phyloP scores from a whole-genome alignment of 1,139 yeast species.

The Scheffersomyces quercinus region DNA sequence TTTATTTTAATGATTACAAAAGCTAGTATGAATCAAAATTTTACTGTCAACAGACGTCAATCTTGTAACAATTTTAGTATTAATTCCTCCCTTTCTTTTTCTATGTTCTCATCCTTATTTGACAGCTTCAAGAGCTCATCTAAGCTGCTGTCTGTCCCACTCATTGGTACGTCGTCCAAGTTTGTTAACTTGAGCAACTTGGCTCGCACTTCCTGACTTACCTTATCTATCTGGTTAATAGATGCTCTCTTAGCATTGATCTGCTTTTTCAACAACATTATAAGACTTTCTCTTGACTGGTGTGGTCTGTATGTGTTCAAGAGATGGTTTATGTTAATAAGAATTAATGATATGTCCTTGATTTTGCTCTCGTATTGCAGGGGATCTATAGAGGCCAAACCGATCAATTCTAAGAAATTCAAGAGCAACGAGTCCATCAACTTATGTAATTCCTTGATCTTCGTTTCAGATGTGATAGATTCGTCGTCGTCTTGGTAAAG shows the following conservation, averaged over 20 bases:
- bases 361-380: constrained; percentile 62
- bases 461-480: constrained; percentile 49
- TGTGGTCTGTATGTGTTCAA: constrained; percentile 87
- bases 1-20: too few species aligned
- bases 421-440: constrained; percentile 67
- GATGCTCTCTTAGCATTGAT: constrained; percentile 55
- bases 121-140: too few species aligned
- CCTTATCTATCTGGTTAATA: constrained; percentile 50
- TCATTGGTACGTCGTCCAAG: background rate
- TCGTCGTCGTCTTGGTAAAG: constrained; percentile 54
- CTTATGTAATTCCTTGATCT: constrained; percentile 67
- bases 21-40: too few species aligned
- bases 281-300: constrained; percentile 80
- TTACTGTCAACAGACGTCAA: constrained; percentile 5
- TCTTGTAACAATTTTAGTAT: background rate
- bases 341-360: constrained; percentile 69
- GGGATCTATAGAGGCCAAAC: constrained; percentile 71
- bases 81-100: too few species aligned
- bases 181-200: constrained; percentile 33
- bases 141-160: too few species aligned
- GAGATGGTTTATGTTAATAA: constrained; percentile 81
- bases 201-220: constrained; percentile 43
- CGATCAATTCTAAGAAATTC: constrained; percentile 72
- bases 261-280: constrained; percentile 66
- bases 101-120: too few species aligned